Percentiles rank a stretch among this genome's conserved stretches.
Evolutionary conservation across 2,329 filamentous ascomycete species (phyloP).

Genomic region (Verruconis gallopava): DNA sequence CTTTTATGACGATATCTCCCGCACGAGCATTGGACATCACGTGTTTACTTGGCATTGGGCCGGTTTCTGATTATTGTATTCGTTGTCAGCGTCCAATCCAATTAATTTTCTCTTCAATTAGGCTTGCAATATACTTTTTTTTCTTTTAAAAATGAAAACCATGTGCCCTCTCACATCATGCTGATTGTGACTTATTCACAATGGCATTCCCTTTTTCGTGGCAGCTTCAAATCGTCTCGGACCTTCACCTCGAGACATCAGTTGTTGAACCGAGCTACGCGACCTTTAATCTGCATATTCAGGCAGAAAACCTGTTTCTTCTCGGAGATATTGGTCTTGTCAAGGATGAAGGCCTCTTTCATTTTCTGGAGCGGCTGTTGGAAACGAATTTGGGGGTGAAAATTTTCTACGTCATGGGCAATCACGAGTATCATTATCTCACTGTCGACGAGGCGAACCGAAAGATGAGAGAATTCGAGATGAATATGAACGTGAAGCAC

Average conservation of each 20-base stretch:
- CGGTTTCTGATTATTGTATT: too few relatives aligned
- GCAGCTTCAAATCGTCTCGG: background rate
- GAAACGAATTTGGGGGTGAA: background rate
- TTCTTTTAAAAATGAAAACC: too few relatives aligned
- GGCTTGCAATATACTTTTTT: too few relatives aligned
- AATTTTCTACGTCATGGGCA: constrained; percentile 10
- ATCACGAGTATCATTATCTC: constrained; percentile 7
- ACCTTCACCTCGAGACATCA: background rate
- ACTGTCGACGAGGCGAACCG: background rate
- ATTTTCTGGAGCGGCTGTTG: background rate
- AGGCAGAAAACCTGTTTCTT: constrained; percentile 6
- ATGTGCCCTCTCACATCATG: too few relatives aligned
- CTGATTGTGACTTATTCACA: too few relatives aligned
- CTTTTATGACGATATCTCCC: too few relatives aligned
- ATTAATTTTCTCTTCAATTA: too few relatives aligned
- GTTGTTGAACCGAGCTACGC: constrained; percentile 2
- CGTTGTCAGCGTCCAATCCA: too few relatives aligned
- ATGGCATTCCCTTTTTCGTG: too few relatives aligned
- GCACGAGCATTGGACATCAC: too few relatives aligned
- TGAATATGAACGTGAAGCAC: constrained; percentile 5
- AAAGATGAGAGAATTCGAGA: constrained; percentile 13
- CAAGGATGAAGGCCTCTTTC: background rate
- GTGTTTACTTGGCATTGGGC: too few relatives aligned
- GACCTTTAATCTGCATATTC: background rate
- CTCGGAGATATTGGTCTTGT: constrained; percentile 9